phyloP scores from a whole-genome alignment of 1,284 basidiomycete genomes.

The Trametes sp. region DNA sequence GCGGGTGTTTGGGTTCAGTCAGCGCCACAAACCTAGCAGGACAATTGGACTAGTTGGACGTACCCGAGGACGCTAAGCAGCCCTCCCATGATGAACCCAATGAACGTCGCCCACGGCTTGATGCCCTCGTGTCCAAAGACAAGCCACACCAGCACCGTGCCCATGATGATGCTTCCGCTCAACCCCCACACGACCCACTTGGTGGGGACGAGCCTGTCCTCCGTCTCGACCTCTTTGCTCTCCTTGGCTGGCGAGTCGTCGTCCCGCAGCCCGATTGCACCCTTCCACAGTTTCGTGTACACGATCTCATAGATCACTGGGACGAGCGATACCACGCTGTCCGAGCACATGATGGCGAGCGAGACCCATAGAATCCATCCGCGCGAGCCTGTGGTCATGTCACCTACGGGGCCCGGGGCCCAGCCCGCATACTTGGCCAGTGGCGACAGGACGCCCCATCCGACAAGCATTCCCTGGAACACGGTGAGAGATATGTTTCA shows the following conservation, averaged over 20 bases:
- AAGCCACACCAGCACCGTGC: constrained; percentile 83
- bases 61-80: constrained; percentile 89
- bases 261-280: constrained; percentile 18
- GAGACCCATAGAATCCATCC: constrained; percentile 97
- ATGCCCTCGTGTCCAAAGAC: constrained; percentile 93
- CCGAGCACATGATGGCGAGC: constrained; percentile 94
- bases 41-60: constrained; percentile 36
- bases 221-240: constrained; percentile 79
- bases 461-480: constrained; percentile 87
- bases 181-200: constrained; percentile 83
- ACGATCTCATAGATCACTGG: constrained; percentile 65
- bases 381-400: constrained; percentile 84
- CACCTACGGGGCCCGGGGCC: constrained; percentile 90
- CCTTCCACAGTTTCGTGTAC: constrained; percentile 34
- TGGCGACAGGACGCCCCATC: constrained; percentile 93
- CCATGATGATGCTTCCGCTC: constrained; percentile 66
- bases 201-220: constrained; percentile 82
- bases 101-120: constrained; percentile 91
- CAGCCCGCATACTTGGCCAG: constrained; percentile 84
- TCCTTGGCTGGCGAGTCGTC: constrained; percentile 43
- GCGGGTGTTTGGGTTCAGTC: constrained; percentile 10
- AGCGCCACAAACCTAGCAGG: background rate
- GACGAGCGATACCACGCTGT: constrained; percentile 85
- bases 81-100: constrained; percentile 86
- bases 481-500: background rate